Evolutionary conservation across 371 early-diverging fungal genomes (phyloP).

Genomic region (Syncephalastrum monosporum): DNA sequence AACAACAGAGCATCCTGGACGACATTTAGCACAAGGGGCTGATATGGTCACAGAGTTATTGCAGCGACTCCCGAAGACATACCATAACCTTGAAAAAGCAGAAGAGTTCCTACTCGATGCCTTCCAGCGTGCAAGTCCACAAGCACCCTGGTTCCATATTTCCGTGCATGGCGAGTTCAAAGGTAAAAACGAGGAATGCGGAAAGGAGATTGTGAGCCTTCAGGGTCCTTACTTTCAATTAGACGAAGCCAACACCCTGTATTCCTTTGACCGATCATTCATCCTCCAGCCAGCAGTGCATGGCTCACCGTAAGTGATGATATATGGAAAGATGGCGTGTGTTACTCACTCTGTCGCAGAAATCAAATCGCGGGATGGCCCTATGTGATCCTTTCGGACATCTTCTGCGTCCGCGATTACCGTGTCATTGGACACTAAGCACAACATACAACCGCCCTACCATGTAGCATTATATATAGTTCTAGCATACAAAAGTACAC

Average conservation of each 20-base stretch:
- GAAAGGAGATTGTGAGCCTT: background rate
- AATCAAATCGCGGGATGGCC: slow-evolving; percentile 42
- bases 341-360: too few species aligned
- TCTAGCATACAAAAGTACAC: too few species aligned
- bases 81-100: slow-evolving; percentile 38
- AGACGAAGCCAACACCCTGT: slow-evolving; percentile 25
- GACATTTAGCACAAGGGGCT: slow-evolving; percentile 31
- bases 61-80: slow-evolving; percentile 43
- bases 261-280: slow-evolving; percentile 57
- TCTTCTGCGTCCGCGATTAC: slow-evolving; percentile 50
- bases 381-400: slow-evolving; percentile 53
- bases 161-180: slow-evolving; percentile 51
- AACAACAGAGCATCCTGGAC: slow-evolving; percentile 25
- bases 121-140: slow-evolving; percentile 42
- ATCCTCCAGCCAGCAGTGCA: slow-evolving; percentile 50
- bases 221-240: background rate
- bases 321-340: background rate
- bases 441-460: too few species aligned
- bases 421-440: slow-evolving; percentile 4
- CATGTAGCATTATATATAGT: too few species aligned
- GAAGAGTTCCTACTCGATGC: slow-evolving; percentile 53
- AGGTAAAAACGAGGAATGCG: slow-evolving; percentile 15
- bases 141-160: slow-evolving; percentile 36
- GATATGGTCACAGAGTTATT: slow-evolving; percentile 39
- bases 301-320: slow-evolving; percentile 43